These are phyloP conservation scores for Cucumis melo DNA, from an alignment of 306 rosid species.

Conservation along the genomic window DNA sequence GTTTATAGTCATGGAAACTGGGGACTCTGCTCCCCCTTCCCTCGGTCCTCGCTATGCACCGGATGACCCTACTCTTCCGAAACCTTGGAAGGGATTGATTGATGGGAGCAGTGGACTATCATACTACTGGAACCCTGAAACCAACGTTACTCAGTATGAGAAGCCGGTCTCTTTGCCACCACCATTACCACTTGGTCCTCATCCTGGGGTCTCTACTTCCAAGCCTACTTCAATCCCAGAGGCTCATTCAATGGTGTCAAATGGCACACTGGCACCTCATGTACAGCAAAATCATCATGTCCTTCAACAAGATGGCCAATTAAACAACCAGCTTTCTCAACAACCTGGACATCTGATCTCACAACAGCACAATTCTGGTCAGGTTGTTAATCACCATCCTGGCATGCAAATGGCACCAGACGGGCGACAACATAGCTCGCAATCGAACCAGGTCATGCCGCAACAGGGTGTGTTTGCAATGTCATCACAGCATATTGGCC, in stretches of 20 bases:
- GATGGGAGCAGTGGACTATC: constrained; percentile 73
- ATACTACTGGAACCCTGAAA: constrained; percentile 96
- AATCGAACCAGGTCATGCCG: constrained; percentile 25
- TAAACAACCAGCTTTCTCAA: constrained; percentile 29
- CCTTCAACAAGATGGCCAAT: constrained; percentile 42
- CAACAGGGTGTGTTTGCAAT: constrained; percentile 23
- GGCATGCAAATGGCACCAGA: constrained; percentile 35
- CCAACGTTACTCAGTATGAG: constrained; percentile 83
- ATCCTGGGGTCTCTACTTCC: constrained; percentile 27
- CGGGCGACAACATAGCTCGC: constrained; percentile 40
- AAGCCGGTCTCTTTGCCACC: constrained; percentile 44
- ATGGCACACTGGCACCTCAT: constrained; percentile 30
- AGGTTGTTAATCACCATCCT: constrained; percentile 29
- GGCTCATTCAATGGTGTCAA: constrained; percentile 25
- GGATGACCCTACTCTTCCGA: constrained; percentile 80
- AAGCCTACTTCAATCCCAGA: constrained; percentile 48
- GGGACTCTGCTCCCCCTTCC: constrained; percentile 46
- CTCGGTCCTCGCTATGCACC: constrained; percentile 92
- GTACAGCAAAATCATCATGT: constrained; percentile 42
- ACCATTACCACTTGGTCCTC: constrained; percentile 35
- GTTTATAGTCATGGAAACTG: constrained; percentile 37
- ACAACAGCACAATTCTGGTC: constrained; percentile 36
- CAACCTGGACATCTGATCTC: constrained; percentile 38
- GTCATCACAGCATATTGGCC: not conserved
- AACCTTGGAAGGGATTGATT: constrained; percentile 90